Percentiles rank a stretch among this genome's conserved stretches.
Conservation (phyloP, 2,329 filamentous ascomycete species). For the Exophiala alcalophila region DNA sequence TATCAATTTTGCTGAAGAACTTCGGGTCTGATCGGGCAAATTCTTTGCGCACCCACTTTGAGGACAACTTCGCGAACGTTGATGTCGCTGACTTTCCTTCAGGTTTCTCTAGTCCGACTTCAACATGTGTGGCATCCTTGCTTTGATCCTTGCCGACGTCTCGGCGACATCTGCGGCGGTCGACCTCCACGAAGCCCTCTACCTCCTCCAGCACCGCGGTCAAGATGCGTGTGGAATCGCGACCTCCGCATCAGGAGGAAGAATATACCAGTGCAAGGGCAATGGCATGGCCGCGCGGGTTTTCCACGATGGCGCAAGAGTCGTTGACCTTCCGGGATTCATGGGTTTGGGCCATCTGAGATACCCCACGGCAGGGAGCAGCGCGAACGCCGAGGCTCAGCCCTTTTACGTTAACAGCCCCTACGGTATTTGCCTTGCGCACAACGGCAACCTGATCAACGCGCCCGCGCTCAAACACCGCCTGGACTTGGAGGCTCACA, state of each 20-base stretch:
- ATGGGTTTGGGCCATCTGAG: conserved; percentile 84
- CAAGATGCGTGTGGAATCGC: conserved; percentile 89
- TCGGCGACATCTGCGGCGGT: conserved; percentile 53
- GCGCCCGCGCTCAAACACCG: conserved; percentile 65
- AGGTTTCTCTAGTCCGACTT: conserved; percentile 16
- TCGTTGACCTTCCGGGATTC: conserved; percentile 73
- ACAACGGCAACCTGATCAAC: conserved; percentile 90
- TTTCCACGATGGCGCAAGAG: conserved; percentile 73
- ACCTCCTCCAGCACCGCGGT: conserved; percentile 70
- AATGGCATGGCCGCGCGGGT: conserved; percentile 84
- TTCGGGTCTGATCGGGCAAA: conserved; percentile 21
- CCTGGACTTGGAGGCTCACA: conserved; percentile 73
- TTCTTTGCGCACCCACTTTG: no score
- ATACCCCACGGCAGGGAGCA: conserved; percentile 86
- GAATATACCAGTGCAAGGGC: conserved; percentile 86
- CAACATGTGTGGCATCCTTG: conserved; percentile 63
- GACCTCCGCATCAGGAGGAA: conserved; percentile 68
- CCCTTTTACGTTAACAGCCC: conserved; percentile 90
- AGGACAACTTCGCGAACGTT: no score
- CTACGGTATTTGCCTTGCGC: conserved; percentile 75
- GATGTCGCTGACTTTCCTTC: conserved; percentile 9
- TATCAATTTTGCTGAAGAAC: conserved; percentile 34
- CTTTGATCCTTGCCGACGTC: conserved; percentile 58
- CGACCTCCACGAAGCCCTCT: conserved; percentile 69
- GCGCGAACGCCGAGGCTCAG: conserved; percentile 79